A percentile compares a stretch with the other conserved stretches of the same genome.
These are phyloP conservation scores for Yamadazyma atmosphaerica DNA, from an alignment of 1,139 yeast species.

Conservation along the genomic window DNA sequence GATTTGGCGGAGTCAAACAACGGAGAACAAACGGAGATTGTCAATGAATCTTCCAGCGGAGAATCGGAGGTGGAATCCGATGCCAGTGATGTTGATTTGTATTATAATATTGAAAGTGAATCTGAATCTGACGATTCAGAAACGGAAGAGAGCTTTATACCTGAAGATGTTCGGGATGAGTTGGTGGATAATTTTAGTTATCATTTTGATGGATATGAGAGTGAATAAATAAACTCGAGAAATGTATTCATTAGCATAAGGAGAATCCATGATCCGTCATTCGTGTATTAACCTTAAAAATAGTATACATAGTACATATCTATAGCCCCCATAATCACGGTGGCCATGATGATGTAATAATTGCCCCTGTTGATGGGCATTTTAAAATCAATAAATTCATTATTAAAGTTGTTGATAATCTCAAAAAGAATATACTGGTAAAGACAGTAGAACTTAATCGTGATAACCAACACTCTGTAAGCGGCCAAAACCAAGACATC, in stretches of 20 bases:
- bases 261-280: too few species aligned
- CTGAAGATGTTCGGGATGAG: neutral
- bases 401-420: conserved; percentile 10
- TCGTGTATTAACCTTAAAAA: conserved; percentile 46
- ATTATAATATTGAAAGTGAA: neutral
- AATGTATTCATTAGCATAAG: too few species aligned
- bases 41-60: neutral
- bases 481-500: conserved; percentile 6
- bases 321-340: conserved; percentile 6
- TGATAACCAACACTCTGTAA: conserved; percentile 19
- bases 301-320: conserved; percentile 4
- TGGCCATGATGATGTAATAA: conserved; percentile 5
- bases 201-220: neutral
- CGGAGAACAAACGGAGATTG: too few species aligned
- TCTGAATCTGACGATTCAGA: neutral
- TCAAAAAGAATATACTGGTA: conserved; percentile 20
- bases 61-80: neutral
- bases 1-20: too few species aligned
- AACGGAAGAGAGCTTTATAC: neutral
- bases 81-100: neutral
- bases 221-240: too few species aligned
- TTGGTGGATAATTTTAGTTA: neutral
- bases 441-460: conserved; percentile 28
- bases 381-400: conserved; percentile 5
- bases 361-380: conserved; percentile 3